These are phyloP conservation scores for Darksidea phi DNA, from an alignment of 495 filamentous ascomycete genomes.

Conservation along the genomic window DNA sequence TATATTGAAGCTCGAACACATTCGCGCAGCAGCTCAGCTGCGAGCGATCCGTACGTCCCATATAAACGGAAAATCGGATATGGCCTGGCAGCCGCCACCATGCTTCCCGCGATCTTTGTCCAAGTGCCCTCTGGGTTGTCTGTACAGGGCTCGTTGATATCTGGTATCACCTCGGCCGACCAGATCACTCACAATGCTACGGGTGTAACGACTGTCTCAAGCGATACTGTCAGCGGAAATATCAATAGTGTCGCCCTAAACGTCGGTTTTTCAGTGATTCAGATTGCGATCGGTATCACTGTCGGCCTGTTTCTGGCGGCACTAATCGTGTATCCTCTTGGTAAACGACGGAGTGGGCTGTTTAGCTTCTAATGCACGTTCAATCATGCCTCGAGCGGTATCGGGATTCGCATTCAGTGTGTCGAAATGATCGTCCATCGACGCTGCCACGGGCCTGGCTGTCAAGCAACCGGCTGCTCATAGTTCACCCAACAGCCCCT, in stretches of 20 bases:
- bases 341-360: conserved; percentile 84
- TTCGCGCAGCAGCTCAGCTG: not conserved
- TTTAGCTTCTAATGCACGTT: conserved; percentile 67
- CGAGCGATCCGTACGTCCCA: conserved; percentile 13
- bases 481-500: too few relatives aligned
- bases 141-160: conserved; percentile 76
- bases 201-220: conserved; percentile 44
- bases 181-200: conserved; percentile 59
- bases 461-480: too few relatives aligned
- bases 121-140: conserved; percentile 89
- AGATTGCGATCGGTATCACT: conserved; percentile 89
- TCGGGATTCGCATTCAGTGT: too few relatives aligned
- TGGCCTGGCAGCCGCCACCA: conserved; percentile 80
- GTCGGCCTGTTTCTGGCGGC: conserved; percentile 87
- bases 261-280: conserved; percentile 82
- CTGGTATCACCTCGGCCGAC: conserved; percentile 81
- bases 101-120: conserved; percentile 92
- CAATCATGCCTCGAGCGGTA: too few relatives aligned
- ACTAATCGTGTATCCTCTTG: conserved; percentile 84
- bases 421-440: too few relatives aligned
- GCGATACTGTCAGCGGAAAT: conserved; percentile 46
- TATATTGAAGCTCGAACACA: not conserved
- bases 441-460: too few relatives aligned
- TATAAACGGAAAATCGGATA: conserved; percentile 53
- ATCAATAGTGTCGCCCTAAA: conserved; percentile 74